Evolutionary conservation across 345 rosid species (phyloP), one percentile per base, ranked within the genome.

Genomic region (Rhodamnia rubescens): DNA sequence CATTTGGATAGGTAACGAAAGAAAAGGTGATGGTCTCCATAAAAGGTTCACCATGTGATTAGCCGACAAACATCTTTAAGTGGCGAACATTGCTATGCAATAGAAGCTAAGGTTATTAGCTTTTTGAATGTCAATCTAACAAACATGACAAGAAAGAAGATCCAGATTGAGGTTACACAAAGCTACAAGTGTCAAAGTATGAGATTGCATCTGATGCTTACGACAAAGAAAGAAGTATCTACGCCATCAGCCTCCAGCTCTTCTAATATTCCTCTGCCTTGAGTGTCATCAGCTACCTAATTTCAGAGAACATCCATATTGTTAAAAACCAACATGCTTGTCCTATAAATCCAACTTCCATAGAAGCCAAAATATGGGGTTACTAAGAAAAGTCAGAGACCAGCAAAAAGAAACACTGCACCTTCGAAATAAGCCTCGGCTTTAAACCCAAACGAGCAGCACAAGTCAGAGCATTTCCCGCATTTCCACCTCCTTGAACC

Each of bases 401-500:
- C 56, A 4, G 29, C 49, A 24, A 26, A 27, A 52, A 47, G 3
- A 29, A 29, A 36, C 32, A 27, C n/a, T 32, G 57, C 24, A 91
- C 96, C 93, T 95, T 95, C 32, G 96, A 92, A 83, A 95, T 93
- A 10, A 95, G 87, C 85, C 96, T 92, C 5, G 94, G 89, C 27
- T 86, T 90, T 86, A 95, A 91, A 1, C 96, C 98, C 81, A 95
- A 88, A 85, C 98, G 96, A 88, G 96, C 90, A 5, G 92, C 91
- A 57, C 95, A 94, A 22, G 98, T 95, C 53, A 90, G 86, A 2
- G 95, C 95, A 59, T 95, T 95, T 54, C 90, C 98, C n/a, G 95
- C 93, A 88, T 94, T 95, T 42, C 98, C 98, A 14, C 98, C 98
- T 85, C 98, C 98, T 90, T 90, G 93, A 74, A 91, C 90, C 98